A percentile compares a stretch with the other conserved stretches of the same genome.
These are phyloP conservation scores for Spathaspora sp. DNA, from an alignment of 805 yeast species.

Conservation along the genomic window DNA sequence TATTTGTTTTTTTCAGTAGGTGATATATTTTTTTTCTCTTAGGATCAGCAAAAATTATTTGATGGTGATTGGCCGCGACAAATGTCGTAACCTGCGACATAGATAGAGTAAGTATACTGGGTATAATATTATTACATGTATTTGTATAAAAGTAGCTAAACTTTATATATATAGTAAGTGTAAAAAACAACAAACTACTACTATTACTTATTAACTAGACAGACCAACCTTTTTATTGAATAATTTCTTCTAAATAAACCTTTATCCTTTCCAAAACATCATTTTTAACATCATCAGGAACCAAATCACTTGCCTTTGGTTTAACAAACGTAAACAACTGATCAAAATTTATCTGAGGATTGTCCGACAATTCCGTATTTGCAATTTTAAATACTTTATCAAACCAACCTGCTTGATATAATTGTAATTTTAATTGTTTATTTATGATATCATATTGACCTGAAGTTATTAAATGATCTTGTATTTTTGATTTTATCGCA, in stretches of 20 bases:
- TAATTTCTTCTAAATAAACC: constrained; percentile 50
- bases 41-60: constrained; percentile 33
- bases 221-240: constrained; percentile 12
- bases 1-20: constrained; percentile 3
- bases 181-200: neutral
- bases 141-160: neutral
- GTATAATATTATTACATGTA: neutral
- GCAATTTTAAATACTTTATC: constrained; percentile 68
- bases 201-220: neutral
- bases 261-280: constrained; percentile 57
- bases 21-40: neutral
- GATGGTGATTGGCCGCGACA: constrained; percentile 32
- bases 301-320: constrained; percentile 66
- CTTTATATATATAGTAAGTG: neutral
- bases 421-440: constrained; percentile 54
- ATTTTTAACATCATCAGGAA: constrained; percentile 61
- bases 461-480: constrained; percentile 64
- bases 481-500: constrained; percentile 57
- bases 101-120: neutral
- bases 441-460: constrained; percentile 82
- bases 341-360: constrained; percentile 38
- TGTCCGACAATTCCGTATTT: constrained; percentile 34
- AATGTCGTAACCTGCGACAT: neutral
- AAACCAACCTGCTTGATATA: constrained; percentile 82
- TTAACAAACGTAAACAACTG: constrained; percentile 50